Conservation (phyloP, 306 rosid genomes). For the Malus sieversii region DNA sequence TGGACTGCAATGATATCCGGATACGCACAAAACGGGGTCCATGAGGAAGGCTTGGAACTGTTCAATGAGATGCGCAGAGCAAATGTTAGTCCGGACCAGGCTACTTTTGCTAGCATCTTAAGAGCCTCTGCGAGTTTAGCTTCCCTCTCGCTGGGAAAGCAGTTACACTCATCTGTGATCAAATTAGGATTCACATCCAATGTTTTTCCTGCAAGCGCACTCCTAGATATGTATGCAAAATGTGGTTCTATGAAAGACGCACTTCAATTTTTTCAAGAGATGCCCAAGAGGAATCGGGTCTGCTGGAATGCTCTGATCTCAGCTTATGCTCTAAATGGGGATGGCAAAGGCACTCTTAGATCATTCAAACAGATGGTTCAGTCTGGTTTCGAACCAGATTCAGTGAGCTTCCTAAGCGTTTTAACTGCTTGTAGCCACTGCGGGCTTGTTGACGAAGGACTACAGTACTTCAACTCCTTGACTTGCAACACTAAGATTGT, state of each 20-base stretch:
- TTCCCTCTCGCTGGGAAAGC: constrained; percentile 59
- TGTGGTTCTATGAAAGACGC: constrained; percentile 77
- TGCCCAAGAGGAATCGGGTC: constrained; percentile 67
- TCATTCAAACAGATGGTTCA: constrained; percentile 63
- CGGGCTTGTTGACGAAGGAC: constrained; percentile 77
- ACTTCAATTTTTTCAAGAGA: constrained; percentile 59
- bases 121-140: constrained; percentile 73
- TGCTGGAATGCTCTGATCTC: constrained; percentile 87
- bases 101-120: constrained; percentile 75
- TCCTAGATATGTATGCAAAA: constrained; percentile 91
- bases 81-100: constrained; percentile 44
- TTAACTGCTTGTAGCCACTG: constrained; percentile 86
- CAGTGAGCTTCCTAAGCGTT: constrained; percentile 72
- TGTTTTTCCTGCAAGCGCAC: constrained; percentile 79
- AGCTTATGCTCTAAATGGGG: constrained; percentile 82
- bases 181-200: constrained; percentile 64
- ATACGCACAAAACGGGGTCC: constrained; percentile 59
- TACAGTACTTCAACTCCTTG: constrained; percentile 53
- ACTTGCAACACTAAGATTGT: constrained; percentile 35
- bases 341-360: constrained; percentile 45
- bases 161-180: constrained; percentile 53
- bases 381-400: constrained; percentile 70
- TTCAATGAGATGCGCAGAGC: constrained; percentile 62
- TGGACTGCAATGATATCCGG: constrained; percentile 90
- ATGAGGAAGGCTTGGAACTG: constrained; percentile 55